Percentiles rank a stretch among this genome's conserved stretches.
phyloP scores from a whole-genome alignment of 345 rosid species.

The Arabidopsis thaliana region DNA sequence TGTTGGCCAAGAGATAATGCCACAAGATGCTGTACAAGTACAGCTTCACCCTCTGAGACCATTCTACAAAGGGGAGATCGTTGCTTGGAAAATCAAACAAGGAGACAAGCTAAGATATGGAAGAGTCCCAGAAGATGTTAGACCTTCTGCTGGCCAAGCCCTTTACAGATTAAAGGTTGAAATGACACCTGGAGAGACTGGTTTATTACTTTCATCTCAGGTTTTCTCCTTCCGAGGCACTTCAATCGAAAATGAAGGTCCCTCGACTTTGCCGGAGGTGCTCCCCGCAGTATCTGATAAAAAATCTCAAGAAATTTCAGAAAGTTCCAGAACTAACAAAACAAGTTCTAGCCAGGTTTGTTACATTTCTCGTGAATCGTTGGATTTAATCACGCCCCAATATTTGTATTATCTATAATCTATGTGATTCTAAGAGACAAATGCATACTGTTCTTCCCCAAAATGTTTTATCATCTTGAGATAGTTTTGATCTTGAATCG shows the following conservation, averaged over 20 bases:
- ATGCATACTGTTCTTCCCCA: slow-evolving; percentile 1
- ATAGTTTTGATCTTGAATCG: slow-evolving; percentile 1
- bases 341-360: slow-evolving; percentile 70
- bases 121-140: slow-evolving; percentile 87
- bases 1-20: slow-evolving; percentile 75
- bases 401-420: slow-evolving; percentile 1
- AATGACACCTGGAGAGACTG: slow-evolving; percentile 63
- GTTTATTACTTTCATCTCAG: slow-evolving; percentile 81
- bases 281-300: slow-evolving; percentile 40
- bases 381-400: not conserved
- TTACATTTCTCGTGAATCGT: slow-evolving; percentile 10
- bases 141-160: slow-evolving; percentile 92
- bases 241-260: slow-evolving; percentile 55
- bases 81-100: slow-evolving; percentile 80
- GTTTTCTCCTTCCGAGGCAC: slow-evolving; percentile 89
- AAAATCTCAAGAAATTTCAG: slow-evolving; percentile 46
- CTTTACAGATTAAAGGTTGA: slow-evolving; percentile 88
- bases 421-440: slow-evolving; percentile 13
- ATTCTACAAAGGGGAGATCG: slow-evolving; percentile 89
- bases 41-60: slow-evolving; percentile 95
- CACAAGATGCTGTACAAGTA: slow-evolving; percentile 84
- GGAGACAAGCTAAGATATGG: slow-evolving; percentile 93
- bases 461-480: not conserved
- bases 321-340: slow-evolving; percentile 58
- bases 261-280: slow-evolving; percentile 48